Evolutionary conservation across 2,329 filamentous ascomycete genomes (phyloP), one percentile per base, ranked within the genome.

Genomic region (Cadophora sp.): DNA sequence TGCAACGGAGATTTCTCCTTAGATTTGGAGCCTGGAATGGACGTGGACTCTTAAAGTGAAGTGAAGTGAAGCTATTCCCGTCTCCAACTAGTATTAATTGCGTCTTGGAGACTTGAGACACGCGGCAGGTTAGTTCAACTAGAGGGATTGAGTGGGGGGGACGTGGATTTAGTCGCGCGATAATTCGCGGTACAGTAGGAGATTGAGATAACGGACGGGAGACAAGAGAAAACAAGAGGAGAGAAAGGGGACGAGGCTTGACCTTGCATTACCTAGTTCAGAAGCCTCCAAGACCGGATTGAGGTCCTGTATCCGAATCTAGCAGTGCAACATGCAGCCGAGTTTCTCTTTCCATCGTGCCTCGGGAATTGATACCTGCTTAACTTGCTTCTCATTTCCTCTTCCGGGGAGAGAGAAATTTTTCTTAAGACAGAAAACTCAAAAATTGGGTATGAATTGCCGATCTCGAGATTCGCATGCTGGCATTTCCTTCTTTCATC

Each of bases 401-500:
- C n/a, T 30, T 30, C 27, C 27, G 27, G 6, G 27, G 6, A 6
- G 6, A 30, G 27, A 30, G 27, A 30, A 6, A 30, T 6, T 30
- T 30, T 30, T 6, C 27, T 30, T 30, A 43, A 43, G 9, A 13
- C 6, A 7, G 6, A 4, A 43, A 43, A 43, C 18, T 4, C 41
- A 43, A 43, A 43, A 43, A 20, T 3, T n/a, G 11, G 30, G 53
- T 22, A 56, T 20, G 53, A 39, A 39, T 20, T 56, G 53, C 53
- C 53, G 53, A 56, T 56, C 5, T 20, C 16, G n/a, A 48, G 45
- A 20, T 11, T 24, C 33, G 33, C 20, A 20, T 41, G 36, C 14
- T 30, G 55, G 55, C 20, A 58, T 41, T 58, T 41, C 39, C 55
- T 30, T 56, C n/a, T 56, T 36, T 41, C 18, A 36, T 22, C 30